Evolutionary conservation across 1,139 yeast species (phyloP).

Genomic region (Saccharomyces hybrid): DNA sequence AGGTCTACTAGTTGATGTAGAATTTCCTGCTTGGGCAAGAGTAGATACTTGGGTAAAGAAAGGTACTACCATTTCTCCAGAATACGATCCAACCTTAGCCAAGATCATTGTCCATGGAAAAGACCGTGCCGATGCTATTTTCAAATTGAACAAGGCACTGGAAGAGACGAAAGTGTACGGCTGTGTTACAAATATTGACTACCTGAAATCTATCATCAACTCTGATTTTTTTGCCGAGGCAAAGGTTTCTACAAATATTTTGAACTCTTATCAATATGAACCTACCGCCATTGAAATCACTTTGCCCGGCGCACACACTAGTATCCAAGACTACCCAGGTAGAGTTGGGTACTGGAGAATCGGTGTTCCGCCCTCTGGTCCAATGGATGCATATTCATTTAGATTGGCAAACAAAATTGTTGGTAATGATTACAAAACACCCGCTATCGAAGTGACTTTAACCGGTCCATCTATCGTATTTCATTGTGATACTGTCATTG

Average conservation of each 20-base stretch:
- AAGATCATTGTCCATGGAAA: constrained; percentile 91
- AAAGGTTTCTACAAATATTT: constrained; percentile 74
- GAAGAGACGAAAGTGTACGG: constrained; percentile 84
- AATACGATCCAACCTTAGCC: constrained; percentile 94
- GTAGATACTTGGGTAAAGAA: constrained; percentile 89
- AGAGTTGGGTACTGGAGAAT: constrained; percentile 81
- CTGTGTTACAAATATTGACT: constrained; percentile 83
- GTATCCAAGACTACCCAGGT: constrained; percentile 95
- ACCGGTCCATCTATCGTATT: constrained; percentile 79
- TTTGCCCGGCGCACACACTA: constrained; percentile 87
- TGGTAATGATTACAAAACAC: constrained; percentile 73
- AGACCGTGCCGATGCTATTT: constrained; percentile 77
- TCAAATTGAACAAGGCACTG: constrained; percentile 69
- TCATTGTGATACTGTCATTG: constrained; percentile 70
- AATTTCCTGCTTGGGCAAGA: constrained; percentile 84
- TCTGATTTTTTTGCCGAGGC: constrained; percentile 80
- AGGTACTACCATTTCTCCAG: constrained; percentile 87
- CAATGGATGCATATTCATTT: constrained; percentile 91
- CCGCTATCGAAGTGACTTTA: constrained; percentile 85
- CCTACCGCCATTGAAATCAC: constrained; percentile 81
- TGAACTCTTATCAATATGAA: constrained; percentile 71
- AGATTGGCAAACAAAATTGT: constrained; percentile 84
- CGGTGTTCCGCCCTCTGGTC: constrained; percentile 98
- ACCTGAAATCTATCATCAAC: constrained; percentile 74
- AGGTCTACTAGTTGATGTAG: constrained; percentile 81